Evolutionary conservation across 371 early-diverging fungal genomes (phyloP).

Genomic region (Mortierella sp.): DNA sequence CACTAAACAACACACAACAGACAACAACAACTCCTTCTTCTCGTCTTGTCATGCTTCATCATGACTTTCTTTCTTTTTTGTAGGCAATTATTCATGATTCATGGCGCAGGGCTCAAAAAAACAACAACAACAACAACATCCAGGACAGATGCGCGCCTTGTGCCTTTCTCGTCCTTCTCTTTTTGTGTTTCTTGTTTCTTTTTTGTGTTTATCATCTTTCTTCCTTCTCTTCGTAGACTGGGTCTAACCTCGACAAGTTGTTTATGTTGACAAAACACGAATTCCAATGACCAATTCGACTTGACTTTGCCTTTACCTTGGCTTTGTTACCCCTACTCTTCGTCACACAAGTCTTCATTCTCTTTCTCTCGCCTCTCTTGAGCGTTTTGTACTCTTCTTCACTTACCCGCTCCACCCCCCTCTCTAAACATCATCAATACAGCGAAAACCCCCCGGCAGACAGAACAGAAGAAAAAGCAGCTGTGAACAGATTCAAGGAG

Average conservation of each 20-base stretch:
- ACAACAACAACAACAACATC: background rate
- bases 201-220: background rate
- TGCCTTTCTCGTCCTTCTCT: conserved; percentile 8
- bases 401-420: background rate
- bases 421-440: background rate
- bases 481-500: background rate
- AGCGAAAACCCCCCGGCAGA: background rate
- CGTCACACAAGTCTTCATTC: background rate
- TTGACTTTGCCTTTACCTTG: too few relatives aligned
- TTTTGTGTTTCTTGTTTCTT: background rate
- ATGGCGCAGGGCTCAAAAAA: conserved; percentile 13
- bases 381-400: background rate
- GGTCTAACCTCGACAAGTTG: too few relatives aligned
- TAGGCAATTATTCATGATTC: background rate
- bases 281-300: conserved; percentile 10
- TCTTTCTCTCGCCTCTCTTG: too few relatives aligned
- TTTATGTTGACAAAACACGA: background rate
- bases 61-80: background rate
- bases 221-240: background rate
- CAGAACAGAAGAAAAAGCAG: background rate
- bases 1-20: background rate
- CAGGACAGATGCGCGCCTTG: conserved; percentile 14
- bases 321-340: background rate
- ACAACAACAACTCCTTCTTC: background rate
- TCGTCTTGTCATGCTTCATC: background rate